Evolutionary conservation across 192 early-diverging fungal genomes (phyloP).

Genomic region (Pilaira anomala): DNA sequence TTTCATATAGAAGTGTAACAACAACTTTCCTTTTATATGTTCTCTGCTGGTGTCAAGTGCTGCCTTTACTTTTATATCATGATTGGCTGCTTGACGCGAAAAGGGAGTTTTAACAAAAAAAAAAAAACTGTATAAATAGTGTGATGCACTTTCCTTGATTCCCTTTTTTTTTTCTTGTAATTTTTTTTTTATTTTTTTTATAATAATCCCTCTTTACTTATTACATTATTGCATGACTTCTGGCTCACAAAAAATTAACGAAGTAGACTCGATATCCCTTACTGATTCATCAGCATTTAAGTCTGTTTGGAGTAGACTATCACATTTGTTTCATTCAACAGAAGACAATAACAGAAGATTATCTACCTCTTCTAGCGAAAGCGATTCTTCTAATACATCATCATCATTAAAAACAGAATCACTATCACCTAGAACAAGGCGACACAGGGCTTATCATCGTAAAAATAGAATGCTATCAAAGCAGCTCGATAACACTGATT

Average conservation of each 20-base stretch:
- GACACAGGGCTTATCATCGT: conserved; percentile 34
- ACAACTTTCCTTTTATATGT: not conserved
- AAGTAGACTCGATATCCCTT: not conserved
- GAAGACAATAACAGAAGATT: not conserved
- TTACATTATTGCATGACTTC: no score
- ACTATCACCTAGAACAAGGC: no score
- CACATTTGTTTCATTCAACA: conserved; percentile 1
- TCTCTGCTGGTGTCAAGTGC: conserved; percentile 15
- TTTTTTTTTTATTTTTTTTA: conserved; percentile 10
- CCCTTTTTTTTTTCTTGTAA: conserved; percentile 6
- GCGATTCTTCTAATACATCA: not conserved
- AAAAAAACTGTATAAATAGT: no score
- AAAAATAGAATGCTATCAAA: conserved; percentile 86
- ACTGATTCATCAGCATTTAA: not conserved
- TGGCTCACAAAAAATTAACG: not conserved
- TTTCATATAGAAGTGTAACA: no score
- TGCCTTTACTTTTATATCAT: conserved; percentile 18
- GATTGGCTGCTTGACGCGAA: not conserved
- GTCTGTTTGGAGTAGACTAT: conserved; percentile 4
- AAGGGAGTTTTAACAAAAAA: not conserved
- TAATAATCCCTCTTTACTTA: no score
- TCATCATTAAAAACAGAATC: not conserved
- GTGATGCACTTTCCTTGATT: not conserved
- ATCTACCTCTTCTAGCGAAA: not conserved
- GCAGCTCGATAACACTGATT: conserved; percentile 86